Base-by-base conservation (phyloP, 1,284 basidiomycete genomes). In the Coniferiporia weirii region DNA sequence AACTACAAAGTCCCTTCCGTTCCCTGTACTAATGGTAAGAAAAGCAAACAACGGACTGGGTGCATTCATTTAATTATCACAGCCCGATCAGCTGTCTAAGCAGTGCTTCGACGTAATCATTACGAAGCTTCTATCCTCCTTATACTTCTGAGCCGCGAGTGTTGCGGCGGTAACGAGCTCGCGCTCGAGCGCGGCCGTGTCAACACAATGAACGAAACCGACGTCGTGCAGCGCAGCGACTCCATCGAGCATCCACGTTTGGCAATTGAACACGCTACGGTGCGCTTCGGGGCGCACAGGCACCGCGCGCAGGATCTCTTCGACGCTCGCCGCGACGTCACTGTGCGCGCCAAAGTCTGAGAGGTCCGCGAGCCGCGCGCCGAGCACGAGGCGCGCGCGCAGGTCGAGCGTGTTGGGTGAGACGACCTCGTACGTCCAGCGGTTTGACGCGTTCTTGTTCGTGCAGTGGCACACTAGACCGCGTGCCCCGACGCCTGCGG, bases 311-410 rank as follows among this genome's bases (percentile, higher is more conserved):
- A 57, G 56, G n/a, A 57, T 8, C n/a, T 43, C 27, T 12, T 47
- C 43, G 17, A 57, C 22, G 34, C 32, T 47, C 35, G 10, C 9
- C 27, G 56, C 47, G 17, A 57, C 56, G 9, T 51, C 56, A n/a
- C 34, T 9, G 20, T 17, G 56, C 13, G 35, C n/a, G 17, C 56
- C 56, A 34, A 57, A 40, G 2, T 17, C 4, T 4, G 56, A 40
- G 5, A 57, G 36, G 48, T 57, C 43, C n/a, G 56, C 47, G 13
- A 57, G 56, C 3, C 56, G 56, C 48, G 48, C 56, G 40, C 47
- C 47, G 56, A 57, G 56, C 17, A 52, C 40, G 36, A 57, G 56
- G 27, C 56, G 48, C 36, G 34, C 8, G 13, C n/a, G 15, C 7
- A 57, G 35, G 12, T 3, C 19, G 47, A 57, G 20, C 6, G 19